Percentiles rank a stretch among this genome's conserved stretches.
phyloP scores from a whole-genome alignment of 192 early-diverging fungal species.

The Linnemannia exigua region DNA sequence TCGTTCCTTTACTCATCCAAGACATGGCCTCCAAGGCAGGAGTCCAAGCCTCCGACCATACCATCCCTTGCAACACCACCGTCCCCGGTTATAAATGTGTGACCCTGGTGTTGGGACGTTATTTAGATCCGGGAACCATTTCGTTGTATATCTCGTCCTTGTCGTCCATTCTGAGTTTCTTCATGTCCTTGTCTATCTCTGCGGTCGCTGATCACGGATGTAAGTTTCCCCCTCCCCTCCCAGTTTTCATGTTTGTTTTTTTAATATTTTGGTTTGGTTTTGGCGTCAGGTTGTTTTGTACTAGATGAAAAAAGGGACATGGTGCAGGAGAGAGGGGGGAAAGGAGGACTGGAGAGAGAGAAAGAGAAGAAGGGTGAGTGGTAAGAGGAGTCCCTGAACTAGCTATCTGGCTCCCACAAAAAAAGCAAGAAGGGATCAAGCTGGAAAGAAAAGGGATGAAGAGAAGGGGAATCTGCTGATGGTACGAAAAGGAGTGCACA shows the following conservation, averaged over 20 bases:
- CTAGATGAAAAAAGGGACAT: background rate
- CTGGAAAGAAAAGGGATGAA: background rate
- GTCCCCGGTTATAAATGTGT: slow-evolving; percentile 36
- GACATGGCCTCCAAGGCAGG: slow-evolving; percentile 37
- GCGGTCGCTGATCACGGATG: slow-evolving; percentile 59
- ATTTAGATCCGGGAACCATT: slow-evolving; percentile 36
- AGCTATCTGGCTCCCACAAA: background rate
- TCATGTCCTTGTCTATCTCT: slow-evolving; percentile 52
- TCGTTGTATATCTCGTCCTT: slow-evolving; percentile 56
- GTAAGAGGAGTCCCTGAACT: background rate
- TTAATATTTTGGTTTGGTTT: background rate
- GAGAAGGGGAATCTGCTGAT: no score
- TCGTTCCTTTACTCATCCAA: slow-evolving; percentile 37
- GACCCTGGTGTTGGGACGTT: slow-evolving; percentile 17
- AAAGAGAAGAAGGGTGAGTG: background rate
- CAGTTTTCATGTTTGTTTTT: background rate
- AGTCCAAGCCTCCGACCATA: slow-evolving; percentile 16
- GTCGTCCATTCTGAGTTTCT: slow-evolving; percentile 49
- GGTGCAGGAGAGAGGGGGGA: background rate
- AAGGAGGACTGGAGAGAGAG: background rate
- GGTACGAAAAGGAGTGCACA: no score
- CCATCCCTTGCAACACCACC: slow-evolving; percentile 29
- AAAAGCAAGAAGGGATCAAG: background rate
- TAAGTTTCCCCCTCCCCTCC: slow-evolving; percentile 20
- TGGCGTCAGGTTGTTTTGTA: background rate